These are phyloP conservation scores for Salix arbutifolia DNA, from an alignment of 345 rosid genomes.

Conservation along the genomic window DNA sequence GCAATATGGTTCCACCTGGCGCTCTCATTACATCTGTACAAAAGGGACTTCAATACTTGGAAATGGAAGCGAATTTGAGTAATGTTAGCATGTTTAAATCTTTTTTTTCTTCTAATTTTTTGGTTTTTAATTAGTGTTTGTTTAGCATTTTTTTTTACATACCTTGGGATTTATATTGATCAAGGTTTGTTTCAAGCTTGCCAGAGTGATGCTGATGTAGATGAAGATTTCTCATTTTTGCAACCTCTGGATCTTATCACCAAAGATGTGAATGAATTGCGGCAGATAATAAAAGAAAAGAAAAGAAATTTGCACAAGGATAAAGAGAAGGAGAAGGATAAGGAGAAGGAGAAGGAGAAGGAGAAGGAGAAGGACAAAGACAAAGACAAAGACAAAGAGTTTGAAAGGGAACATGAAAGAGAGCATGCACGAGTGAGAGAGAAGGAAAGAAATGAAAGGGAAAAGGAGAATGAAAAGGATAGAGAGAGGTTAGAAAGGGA, in stretches of 20 bases:
- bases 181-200: slow-evolving; percentile 33
- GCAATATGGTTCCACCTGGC: slow-evolving; percentile 91
- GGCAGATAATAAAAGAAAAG: slow-evolving; percentile 70
- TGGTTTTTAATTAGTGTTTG: background rate
- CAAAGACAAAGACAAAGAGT: slow-evolving; percentile 35
- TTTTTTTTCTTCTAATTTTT: slow-evolving; percentile 2
- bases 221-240: slow-evolving; percentile 93
- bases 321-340: slow-evolving; percentile 24
- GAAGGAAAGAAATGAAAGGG: slow-evolving; percentile 66
- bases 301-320: slow-evolving; percentile 56
- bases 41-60: slow-evolving; percentile 92
- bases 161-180: slow-evolving; percentile 26
- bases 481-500: slow-evolving; percentile 55
- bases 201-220: slow-evolving; percentile 76
- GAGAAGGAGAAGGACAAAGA: background rate
- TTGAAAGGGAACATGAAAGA: slow-evolving; percentile 52
- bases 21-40: slow-evolving; percentile 88
- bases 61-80: slow-evolving; percentile 94
- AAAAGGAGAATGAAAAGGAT: slow-evolving; percentile 55
- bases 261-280: slow-evolving; percentile 75
- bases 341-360: background rate
- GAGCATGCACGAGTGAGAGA: slow-evolving; percentile 61
- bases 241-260: slow-evolving; percentile 96
- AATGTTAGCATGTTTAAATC: slow-evolving; percentile 50
- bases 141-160: slow-evolving; percentile 2